Percentiles rank a stretch among this genome's conserved stretches.
phyloP scores from a whole-genome alignment of 2,329 filamentous ascomycete species.

The Lachnellula suecica region DNA sequence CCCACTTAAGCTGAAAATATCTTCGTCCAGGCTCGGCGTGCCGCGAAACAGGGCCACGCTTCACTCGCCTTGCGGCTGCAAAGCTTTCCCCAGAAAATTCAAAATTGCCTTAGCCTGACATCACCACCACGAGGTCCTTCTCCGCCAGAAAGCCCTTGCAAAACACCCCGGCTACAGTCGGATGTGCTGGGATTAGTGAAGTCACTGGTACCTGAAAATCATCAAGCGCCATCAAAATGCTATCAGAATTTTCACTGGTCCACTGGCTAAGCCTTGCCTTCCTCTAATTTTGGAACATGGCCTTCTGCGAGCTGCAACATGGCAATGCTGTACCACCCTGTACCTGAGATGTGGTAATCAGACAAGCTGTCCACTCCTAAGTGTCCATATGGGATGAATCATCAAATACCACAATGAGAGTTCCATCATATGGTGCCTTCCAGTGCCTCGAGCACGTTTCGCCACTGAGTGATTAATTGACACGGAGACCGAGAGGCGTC shows the following conservation, averaged over 20 bases:
- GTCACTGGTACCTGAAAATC: constrained; percentile 19
- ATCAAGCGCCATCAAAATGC: not conserved
- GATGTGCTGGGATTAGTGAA: not conserved
- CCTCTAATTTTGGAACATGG: not conserved
- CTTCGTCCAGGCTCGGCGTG: too few species aligned
- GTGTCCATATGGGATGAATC: not conserved
- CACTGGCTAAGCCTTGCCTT: not conserved
- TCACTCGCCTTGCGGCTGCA: not conserved
- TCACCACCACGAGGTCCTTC: constrained; percentile 6
- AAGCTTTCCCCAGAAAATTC: constrained; percentile 5
- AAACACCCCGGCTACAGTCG: constrained; percentile 3
- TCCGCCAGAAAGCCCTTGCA: not conserved
- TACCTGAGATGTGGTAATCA: not conserved
- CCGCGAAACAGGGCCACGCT: too few species aligned
- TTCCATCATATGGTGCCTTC: constrained; percentile 17
- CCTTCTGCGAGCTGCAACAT: not conserved
- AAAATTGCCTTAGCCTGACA: constrained; percentile 2
- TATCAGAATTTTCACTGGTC: constrained; percentile 18
- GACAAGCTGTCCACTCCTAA: not conserved
- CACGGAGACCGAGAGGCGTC: too few species aligned
- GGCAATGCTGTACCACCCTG: not conserved
- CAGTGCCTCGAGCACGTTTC: constrained; percentile 22
- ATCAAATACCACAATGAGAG: not conserved
- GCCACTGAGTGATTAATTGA: constrained; percentile 3
- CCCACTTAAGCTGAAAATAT: too few species aligned